Evolutionary conservation across 2,329 filamentous ascomycete species (phyloP).

Genomic region (Aspergillus aculeatus): DNA sequence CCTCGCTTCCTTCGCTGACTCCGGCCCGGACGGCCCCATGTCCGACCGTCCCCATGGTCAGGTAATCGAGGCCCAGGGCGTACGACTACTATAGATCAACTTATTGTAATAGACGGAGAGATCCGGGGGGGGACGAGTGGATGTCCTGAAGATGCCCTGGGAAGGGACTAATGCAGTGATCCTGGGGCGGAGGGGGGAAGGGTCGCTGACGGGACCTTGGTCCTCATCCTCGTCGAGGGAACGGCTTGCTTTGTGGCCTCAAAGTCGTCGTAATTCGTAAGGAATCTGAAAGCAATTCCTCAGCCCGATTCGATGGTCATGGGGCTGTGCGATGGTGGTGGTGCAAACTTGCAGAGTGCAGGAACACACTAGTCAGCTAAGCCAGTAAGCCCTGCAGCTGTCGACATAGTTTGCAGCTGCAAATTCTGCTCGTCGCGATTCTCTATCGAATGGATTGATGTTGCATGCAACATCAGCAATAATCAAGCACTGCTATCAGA

Average conservation of each 20-base stretch:
- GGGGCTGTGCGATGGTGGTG: background rate
- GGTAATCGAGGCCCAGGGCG: background rate
- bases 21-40: background rate
- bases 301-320: background rate
- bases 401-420: background rate
- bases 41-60: background rate
- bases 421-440: background rate
- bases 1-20: background rate
- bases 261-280: background rate
- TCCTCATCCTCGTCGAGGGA: background rate
- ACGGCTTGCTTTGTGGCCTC: no score
- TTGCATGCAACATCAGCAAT: background rate
- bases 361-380: background rate
- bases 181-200: background rate
- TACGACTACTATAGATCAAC: background rate
- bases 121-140: background rate
- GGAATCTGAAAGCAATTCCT: background rate
- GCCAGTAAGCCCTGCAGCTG: background rate
- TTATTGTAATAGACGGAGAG: background rate
- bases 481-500: no score
- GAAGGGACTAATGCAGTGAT: background rate
- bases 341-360: background rate
- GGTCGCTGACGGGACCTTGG: background rate
- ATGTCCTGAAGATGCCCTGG: background rate
- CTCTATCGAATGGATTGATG: no score